Percentiles rank a stretch among this genome's conserved stretches.
phyloP scores from a whole-genome alignment of 1,284 basidiomycete species.

The Papiliotrema laurentii region DNA sequence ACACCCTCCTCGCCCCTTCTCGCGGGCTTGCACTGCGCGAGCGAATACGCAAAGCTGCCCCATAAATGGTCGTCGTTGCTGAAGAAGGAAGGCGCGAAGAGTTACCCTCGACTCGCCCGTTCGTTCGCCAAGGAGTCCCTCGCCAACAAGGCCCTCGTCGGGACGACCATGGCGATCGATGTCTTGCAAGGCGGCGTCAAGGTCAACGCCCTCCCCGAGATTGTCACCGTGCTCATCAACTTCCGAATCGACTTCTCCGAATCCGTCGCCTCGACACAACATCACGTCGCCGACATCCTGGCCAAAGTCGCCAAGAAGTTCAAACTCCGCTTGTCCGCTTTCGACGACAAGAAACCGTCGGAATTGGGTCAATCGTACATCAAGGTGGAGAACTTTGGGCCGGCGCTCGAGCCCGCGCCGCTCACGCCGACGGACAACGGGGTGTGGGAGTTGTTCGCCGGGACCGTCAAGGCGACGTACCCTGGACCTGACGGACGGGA shows the following conservation, averaged over 20 bases:
- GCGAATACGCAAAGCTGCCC: constrained; percentile 44
- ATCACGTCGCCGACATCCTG: constrained; percentile 27
- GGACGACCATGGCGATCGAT: constrained; percentile 42
- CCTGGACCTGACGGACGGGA: constrained; percentile 32
- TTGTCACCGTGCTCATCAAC: constrained; percentile 40
- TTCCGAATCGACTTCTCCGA: constrained; percentile 47
- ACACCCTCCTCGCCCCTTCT: constrained; percentile 46
- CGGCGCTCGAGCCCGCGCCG: constrained; percentile 45
- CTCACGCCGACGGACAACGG: constrained; percentile 34
- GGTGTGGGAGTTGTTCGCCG: constrained; percentile 47
- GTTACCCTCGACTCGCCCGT: constrained; percentile 45
- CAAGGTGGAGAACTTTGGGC: constrained; percentile 35
- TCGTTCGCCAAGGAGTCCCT: constrained; percentile 26
- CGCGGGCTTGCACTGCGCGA: constrained; percentile 48
- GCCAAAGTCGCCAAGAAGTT: constrained; percentile 31
- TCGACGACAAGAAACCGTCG: constrained; percentile 16
- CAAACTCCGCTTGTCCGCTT: constrained; percentile 26
- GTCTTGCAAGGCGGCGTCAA: constrained; percentile 41
- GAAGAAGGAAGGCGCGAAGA: constrained; percentile 22
- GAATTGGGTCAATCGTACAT: constrained; percentile 24
- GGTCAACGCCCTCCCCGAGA: constrained; percentile 36
- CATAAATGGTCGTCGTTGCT: constrained; percentile 32
- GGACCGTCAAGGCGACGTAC: constrained; percentile 40
- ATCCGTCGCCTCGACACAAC: constrained; percentile 30
- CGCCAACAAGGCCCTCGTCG: constrained; percentile 20